Percentiles rank a stretch among this genome's conserved stretches.
Evolutionary conservation across 208 protist genomes (phyloP).

Genomic region (Blechomonas ayalai): DNA sequence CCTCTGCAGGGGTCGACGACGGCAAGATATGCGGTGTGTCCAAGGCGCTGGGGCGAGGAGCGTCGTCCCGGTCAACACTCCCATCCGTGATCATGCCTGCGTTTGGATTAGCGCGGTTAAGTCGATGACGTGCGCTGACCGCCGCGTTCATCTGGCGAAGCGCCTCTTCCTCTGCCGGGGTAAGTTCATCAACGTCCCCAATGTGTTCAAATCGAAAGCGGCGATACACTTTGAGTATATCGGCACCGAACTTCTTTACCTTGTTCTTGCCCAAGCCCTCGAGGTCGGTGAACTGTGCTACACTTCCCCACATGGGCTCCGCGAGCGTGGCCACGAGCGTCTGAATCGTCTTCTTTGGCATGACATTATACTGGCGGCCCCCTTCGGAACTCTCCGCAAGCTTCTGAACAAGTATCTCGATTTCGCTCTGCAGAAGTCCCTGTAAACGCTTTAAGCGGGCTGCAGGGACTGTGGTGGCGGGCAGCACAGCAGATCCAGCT

Average conservation of each 20-base stretch:
- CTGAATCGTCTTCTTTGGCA: slow-evolving; percentile 77
- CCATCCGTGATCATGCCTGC: slow-evolving; percentile 10
- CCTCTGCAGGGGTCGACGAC: neutral
- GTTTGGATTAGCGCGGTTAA: slow-evolving; percentile 15
- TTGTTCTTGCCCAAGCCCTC: slow-evolving; percentile 87
- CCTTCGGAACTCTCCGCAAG: slow-evolving; percentile 67
- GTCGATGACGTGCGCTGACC: slow-evolving; percentile 31
- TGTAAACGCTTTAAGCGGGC: slow-evolving; percentile 47
- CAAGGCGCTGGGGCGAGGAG: neutral
- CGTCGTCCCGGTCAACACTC: neutral
- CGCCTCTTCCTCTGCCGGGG: slow-evolving; percentile 36
- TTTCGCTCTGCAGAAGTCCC: slow-evolving; percentile 30
- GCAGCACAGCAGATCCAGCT: neutral
- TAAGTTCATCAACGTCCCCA: slow-evolving; percentile 72
- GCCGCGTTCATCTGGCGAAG: slow-evolving; percentile 38
- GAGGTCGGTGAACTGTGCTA: slow-evolving; percentile 61
- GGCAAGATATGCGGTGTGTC: neutral
- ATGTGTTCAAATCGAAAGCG: slow-evolving; percentile 72
- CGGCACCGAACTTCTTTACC: slow-evolving; percentile 74
- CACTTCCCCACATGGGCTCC: slow-evolving; percentile 54
- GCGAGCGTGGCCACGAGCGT: slow-evolving; percentile 58
- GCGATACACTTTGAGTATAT: slow-evolving; percentile 71
- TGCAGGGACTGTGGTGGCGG: slow-evolving; percentile 23
- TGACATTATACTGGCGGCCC: slow-evolving; percentile 78
- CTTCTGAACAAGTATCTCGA: slow-evolving; percentile 65